Evolutionary conservation across 805 yeast genomes (phyloP), one percentile per base, ranked within the genome.

Genomic region (Metschnikowia santaceciliae): DNA sequence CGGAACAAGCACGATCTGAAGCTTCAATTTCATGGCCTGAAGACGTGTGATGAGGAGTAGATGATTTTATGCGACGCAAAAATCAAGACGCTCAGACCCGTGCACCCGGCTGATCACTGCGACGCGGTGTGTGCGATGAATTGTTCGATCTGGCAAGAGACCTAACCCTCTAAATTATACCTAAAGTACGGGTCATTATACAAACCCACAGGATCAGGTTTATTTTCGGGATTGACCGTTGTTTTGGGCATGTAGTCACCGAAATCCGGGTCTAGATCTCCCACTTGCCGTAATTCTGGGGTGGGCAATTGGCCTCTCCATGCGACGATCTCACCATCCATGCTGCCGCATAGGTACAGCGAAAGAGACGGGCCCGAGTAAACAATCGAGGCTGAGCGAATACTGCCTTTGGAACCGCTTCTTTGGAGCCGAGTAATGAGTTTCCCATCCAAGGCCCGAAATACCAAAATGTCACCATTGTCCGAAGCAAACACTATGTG

Each of bases 401-500:
- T 74, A 0, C 58, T 59, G 47, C 73, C 64, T 54, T 72, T 71
- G 42, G 74, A 58, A 3, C 77, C 73, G 44, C 60, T 69, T 44
- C 80, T 67, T 15, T 73, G 70, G n/a, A 87, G 67, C 49, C 91
- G 67, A 7, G 80, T 71, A 3, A 84, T 76, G 42, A 86, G 63
- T 54, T 79, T 82, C 0, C 94, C 95, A 55, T 84, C 87, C 1
- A 71, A 63, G 0, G 81, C 70, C 17, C 86, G 67, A 52, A 75
- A 83, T 45, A 86, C 74, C 38, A 83, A 71, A 0, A 88, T 67
- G 55, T 86, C 90, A 3, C 92, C 90, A 53, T 75, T 83, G 57
- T 88, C 94, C 0, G 90, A 83, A 0, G 95, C 92, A 48, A 83
- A 81, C 65, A 88, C 72, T 22, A 88, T 64, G 56, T 79, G 78